These are phyloP conservation scores for Vitis riparia DNA, from an alignment of 164 flowering plant species.

Conservation along the genomic window DNA sequence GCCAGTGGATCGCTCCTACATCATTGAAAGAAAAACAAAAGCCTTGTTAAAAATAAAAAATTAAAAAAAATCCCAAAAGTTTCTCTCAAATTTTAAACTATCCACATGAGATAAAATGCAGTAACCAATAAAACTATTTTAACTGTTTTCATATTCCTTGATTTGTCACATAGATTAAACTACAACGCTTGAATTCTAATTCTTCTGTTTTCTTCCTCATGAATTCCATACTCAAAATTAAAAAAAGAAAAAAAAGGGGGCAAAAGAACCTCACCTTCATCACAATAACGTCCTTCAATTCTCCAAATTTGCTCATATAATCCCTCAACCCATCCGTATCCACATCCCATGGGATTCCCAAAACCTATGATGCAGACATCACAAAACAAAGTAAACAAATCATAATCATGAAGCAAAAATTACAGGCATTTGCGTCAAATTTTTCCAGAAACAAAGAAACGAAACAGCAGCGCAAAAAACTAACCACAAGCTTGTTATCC, in stretches of 20 bases:
- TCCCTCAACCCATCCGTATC: slow-evolving; percentile 74
- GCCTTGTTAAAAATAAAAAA: not conserved
- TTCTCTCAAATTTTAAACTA: no score
- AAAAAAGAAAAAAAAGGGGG: not conserved
- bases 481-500: slow-evolving; percentile 81
- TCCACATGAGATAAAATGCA: no score
- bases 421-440: not conserved
- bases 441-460: not conserved
- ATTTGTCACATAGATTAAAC: not conserved
- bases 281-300: slow-evolving; percentile 80
- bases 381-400: not conserved
- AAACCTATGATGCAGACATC: slow-evolving; percentile 43
- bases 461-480: slow-evolving; percentile 12
- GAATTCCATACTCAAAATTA: not conserved
- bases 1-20: slow-evolving; percentile 88
- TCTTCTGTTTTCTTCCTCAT: not conserved
- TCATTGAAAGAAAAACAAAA: not conserved
- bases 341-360: slow-evolving; percentile 90
- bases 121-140: no score
- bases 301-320: slow-evolving; percentile 84
- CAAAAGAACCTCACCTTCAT: slow-evolving; percentile 62
- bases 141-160: no score
- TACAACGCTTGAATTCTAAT: not conserved
- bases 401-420: not conserved
- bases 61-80: not conserved